Evolutionary conservation across 108 stramenopile genomes (phyloP), one percentile per base, ranked within the genome.

Genomic region (Discostella stelligeroides): DNA sequence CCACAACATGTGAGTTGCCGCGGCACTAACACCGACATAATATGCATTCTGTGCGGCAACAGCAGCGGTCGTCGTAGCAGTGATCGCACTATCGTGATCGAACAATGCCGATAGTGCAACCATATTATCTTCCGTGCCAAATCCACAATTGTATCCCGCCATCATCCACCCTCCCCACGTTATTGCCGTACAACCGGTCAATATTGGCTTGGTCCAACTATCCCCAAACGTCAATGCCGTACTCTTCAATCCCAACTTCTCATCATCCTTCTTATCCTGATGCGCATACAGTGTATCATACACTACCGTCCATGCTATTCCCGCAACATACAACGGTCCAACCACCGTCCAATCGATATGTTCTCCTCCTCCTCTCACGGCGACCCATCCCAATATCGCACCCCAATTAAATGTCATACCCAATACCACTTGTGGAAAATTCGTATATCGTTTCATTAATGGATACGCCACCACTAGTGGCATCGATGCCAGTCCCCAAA

Each of bases 241-340:
- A 42, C 92, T 94, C 62, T 89, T 78, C 23, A 99, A 80, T 39
- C 96, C 97, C 15, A 99, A 70, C 51, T 82, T 83, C 45, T 73
- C 72, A 79, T 98, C 98, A 68, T 98, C 98, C 11, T 40, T 63
- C 84, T 95, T 96, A 78, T 98, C 99, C 84, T 99, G 99, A 80
- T 98, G 94, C 11, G 97, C 99, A 83, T 99, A 99, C 34, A 99
- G 66, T 9, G 98, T 99, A 83, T 99, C 99, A 72, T 99, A 99
- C 11, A 98, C 87, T 56, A 99, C 24, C 4, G 99, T 99, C 98
- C 98, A 98, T n/a, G 84, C 70, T 0, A 97, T 84, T 7, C 96
- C 94, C 34, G 86, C 84, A 1, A 71, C 55, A 76, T 98, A 99
- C 56, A 98, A 67, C 7, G 98, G 98, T 17, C 74, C 72, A 18